phyloP scores from a whole-genome alignment of 2,329 filamentous ascomycete genomes.

The Pleoardoris graminearum region DNA sequence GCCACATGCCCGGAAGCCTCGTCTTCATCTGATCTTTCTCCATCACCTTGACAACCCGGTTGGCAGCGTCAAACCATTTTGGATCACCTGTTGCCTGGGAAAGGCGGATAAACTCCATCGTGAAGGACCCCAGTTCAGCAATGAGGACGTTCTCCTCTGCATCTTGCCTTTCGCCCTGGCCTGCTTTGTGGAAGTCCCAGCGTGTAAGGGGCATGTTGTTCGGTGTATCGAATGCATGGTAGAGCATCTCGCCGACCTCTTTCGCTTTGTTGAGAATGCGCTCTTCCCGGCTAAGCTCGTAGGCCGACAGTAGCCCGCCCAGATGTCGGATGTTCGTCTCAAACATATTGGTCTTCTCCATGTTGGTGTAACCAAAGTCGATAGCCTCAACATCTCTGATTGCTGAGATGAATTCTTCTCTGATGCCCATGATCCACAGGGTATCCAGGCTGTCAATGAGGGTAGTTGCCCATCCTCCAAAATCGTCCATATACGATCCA shows the following conservation, averaged over 20 bases:
- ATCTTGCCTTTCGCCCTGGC: constrained; percentile 43
- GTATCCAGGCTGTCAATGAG: constrained; percentile 53
- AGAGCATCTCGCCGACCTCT: constrained; percentile 78
- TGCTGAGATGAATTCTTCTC: constrained; percentile 53
- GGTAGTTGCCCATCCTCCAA: constrained; percentile 54
- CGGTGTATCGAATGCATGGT: constrained; percentile 85
- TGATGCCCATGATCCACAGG: constrained; percentile 53
- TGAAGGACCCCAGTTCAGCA: constrained; percentile 53
- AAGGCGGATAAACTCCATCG: constrained; percentile 54
- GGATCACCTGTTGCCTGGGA: constrained; percentile 51
- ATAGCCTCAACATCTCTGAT: constrained; percentile 49
- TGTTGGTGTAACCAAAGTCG: constrained; percentile 47
- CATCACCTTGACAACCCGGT: constrained; percentile 48
- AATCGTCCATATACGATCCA: constrained; percentile 46
- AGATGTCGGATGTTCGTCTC: constrained; percentile 74
- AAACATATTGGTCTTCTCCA: constrained; percentile 52
- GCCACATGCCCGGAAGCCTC: constrained; percentile 54
- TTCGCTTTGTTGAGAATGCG: constrained; percentile 76
- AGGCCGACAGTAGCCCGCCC: constrained; percentile 81
- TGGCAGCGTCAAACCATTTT: constrained; percentile 53
- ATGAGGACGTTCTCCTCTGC: constrained; percentile 49
- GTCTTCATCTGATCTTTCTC: constrained; percentile 49
- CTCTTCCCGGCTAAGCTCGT: constrained; percentile 78
- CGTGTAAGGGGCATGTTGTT: constrained; percentile 78
- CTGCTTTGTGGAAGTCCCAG: constrained; percentile 48